Evolutionary conservation across 805 yeast species (phyloP).

Genomic region (Lipomyces chichibuensis): DNA sequence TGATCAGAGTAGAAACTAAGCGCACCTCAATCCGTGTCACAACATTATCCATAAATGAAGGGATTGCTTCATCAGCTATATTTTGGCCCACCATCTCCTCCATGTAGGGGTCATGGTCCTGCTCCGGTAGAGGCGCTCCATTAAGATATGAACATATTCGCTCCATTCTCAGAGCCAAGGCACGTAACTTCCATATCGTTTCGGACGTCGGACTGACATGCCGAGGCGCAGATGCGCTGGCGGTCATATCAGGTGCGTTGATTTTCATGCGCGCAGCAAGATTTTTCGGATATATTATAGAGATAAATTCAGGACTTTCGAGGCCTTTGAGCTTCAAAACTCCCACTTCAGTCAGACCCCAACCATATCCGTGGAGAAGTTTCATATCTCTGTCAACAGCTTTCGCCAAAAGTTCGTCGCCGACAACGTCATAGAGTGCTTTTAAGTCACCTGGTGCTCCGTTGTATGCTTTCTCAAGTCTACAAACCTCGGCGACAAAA

Average conservation of each 20-base stretch:
- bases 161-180: conserved; percentile 28
- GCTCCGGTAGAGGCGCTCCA: conserved; percentile 21
- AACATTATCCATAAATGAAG: conserved; percentile 41
- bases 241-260: conserved; percentile 12
- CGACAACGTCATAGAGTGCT: conserved; percentile 17
- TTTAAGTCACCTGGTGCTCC: conserved; percentile 43
- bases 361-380: conserved; percentile 69
- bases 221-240: not conserved
- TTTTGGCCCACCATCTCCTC: conserved; percentile 22
- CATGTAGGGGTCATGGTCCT: conserved; percentile 15
- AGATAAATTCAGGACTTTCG: conserved; percentile 87
- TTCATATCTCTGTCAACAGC: conserved; percentile 67
- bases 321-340: conserved; percentile 90
- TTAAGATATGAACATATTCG: conserved; percentile 28
- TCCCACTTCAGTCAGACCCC: conserved; percentile 69
- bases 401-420: conserved; percentile 52
- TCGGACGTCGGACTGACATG: conserved; percentile 7
- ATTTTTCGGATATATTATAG: conserved; percentile 71
- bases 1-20: not conserved
- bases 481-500: conserved; percentile 70
- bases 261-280: conserved; percentile 61
- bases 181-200: conserved; percentile 13
- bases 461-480: conserved; percentile 54
- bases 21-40: conserved; percentile 41
- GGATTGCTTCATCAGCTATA: conserved; percentile 24